A percentile compares a stretch with the other conserved stretches of the same genome.
phyloP scores from a whole-genome alignment of 768 basidiomycete genomes.

The Crucibulum laeve region DNA sequence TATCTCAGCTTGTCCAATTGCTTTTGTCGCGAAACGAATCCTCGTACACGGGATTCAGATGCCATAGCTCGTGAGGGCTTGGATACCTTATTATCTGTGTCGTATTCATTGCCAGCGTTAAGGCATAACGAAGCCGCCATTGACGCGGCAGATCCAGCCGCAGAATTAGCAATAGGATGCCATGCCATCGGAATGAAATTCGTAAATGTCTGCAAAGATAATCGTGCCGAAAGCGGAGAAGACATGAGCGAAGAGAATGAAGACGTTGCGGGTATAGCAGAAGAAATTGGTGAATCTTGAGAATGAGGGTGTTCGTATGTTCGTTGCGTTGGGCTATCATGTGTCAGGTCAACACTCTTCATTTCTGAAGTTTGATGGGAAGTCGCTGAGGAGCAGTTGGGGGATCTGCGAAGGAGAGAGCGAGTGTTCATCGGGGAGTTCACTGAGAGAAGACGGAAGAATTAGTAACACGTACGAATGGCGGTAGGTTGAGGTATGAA shows the following conservation, averaged over 20 bases:
- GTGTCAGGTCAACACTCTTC: constrained; percentile 31
- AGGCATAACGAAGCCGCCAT: constrained; percentile 6
- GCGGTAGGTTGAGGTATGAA: constrained; percentile 46
- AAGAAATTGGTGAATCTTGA: constrained; percentile 5
- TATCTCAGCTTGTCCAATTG: constrained; percentile 62
- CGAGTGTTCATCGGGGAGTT: constrained; percentile 29
- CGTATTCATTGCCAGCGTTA: constrained; percentile 1
- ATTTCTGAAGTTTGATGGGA: constrained; percentile 27
- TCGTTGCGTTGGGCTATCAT: not conserved
- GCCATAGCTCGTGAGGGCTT: not conserved
- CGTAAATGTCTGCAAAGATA: constrained; percentile 57
- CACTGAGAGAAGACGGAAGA: constrained; percentile 28
- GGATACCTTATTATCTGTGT: constrained; percentile 1
- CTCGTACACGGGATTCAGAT: constrained; percentile 14
- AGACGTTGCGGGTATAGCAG: constrained; percentile 14
- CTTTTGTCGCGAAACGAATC: constrained; percentile 57
- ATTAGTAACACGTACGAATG: constrained; percentile 61
- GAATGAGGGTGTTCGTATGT: constrained; percentile 3
- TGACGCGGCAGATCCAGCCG: constrained; percentile 13
- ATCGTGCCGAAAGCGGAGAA: constrained; percentile 49
- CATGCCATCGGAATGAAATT: constrained; percentile 56
- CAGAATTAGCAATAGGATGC: constrained; percentile 26
- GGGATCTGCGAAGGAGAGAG: constrained; percentile 34
- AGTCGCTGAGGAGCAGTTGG: constrained; percentile 21
- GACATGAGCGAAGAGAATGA: constrained; percentile 44